A percentile compares a stretch with the other conserved stretches of the same genome.
These are phyloP conservation scores for Jaapia argillacea DNA, from an alignment of 768 basidiomycete species.

Conservation along the genomic window DNA sequence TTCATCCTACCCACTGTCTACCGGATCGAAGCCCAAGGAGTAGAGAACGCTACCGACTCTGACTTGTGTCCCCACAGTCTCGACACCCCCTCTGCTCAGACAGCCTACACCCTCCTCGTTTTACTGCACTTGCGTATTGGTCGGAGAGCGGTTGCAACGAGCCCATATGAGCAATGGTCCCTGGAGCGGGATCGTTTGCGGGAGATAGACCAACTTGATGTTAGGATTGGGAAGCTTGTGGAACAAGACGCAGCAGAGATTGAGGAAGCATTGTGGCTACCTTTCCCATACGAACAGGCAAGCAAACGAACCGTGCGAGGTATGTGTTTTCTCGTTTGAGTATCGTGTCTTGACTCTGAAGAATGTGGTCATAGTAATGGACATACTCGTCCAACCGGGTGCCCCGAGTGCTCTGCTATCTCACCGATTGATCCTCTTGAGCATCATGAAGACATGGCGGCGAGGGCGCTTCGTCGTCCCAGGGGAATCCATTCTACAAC, in stretches of 20 bases:
- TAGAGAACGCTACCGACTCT: too few species aligned
- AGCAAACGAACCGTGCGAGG: slow-evolving; percentile 11
- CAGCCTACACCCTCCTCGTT: slow-evolving; percentile 11
- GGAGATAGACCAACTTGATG: slow-evolving; percentile 23
- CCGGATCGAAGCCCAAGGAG: background rate
- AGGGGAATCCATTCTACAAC: slow-evolving; percentile 2
- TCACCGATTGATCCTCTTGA: slow-evolving; percentile 31
- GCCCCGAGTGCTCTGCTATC: slow-evolving; percentile 27
- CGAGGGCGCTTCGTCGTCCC: slow-evolving; percentile 13
- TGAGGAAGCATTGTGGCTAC: slow-evolving; percentile 37
- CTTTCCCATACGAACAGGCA: slow-evolving; percentile 25
- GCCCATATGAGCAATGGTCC: slow-evolving; percentile 35
- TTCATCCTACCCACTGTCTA: background rate
- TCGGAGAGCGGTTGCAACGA: slow-evolving; percentile 15
- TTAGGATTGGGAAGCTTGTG: slow-evolving; percentile 17
- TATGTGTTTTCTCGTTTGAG: slow-evolving; percentile 5
- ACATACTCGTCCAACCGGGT: slow-evolving; percentile 24
- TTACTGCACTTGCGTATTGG: slow-evolving; percentile 16
- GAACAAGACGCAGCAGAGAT: too few species aligned
- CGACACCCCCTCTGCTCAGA: slow-evolving; percentile 1
- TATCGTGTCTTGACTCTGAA: background rate
- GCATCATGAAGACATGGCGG: slow-evolving; percentile 31
- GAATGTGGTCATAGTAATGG: slow-evolving; percentile 24
- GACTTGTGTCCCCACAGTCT: background rate
- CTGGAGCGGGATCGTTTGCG: slow-evolving; percentile 14